Base-by-base conservation (phyloP, 768 basidiomycete species). In the Suillus weaverae region DNA sequence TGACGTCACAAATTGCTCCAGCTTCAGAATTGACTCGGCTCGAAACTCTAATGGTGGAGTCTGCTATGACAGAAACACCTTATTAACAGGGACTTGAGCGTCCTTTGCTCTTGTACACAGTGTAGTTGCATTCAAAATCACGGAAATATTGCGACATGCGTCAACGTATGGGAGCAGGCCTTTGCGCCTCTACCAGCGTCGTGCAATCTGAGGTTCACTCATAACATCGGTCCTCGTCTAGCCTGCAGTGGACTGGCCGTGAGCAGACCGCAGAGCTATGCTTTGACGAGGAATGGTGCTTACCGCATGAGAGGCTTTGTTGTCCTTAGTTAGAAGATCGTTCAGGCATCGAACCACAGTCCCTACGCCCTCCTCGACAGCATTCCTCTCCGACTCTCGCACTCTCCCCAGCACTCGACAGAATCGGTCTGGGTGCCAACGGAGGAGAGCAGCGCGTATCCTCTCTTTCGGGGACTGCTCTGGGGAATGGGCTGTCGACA, bases 351-450 rank as follows among this genome's bases (percentile, higher is more conserved):
- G 78, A 1, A 86, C 87, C 16, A 94, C 82, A 44, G 85, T 77
- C 9, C 89, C 90, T 16, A 87, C 88, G 0, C 84, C 86, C 65
- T 85, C 84, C 69, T 89, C 85, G 5, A 92, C 85, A 38, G 68
- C 69, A 22, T 67, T 78, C 70, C 71, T 84, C 43, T 92, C 89
- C 56, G 78, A 76, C 43, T 82, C 83, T 4, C 69, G 72, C 3
- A 92, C 85, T 69, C 85, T 80, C 16, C 70, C 73, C 61, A 89
- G 73, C 50, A 89, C 66, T 44, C 89, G 78, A 63, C 83, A 77
- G 78, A 92, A 92, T 53, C 90, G 79, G 74, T 94, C 92, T 4
- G 92, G 92, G 71, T 94, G 92, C 91, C 91, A 93, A 50, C 89
- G 81, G 26, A 90, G 83, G 74, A 90, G 82, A 0, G 89, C 90